Percentiles rank a stretch among this genome's conserved stretches.
Evolutionary conservation across 2,329 filamentous ascomycete species (phyloP).

Genomic region (Apiospora koreana): DNA sequence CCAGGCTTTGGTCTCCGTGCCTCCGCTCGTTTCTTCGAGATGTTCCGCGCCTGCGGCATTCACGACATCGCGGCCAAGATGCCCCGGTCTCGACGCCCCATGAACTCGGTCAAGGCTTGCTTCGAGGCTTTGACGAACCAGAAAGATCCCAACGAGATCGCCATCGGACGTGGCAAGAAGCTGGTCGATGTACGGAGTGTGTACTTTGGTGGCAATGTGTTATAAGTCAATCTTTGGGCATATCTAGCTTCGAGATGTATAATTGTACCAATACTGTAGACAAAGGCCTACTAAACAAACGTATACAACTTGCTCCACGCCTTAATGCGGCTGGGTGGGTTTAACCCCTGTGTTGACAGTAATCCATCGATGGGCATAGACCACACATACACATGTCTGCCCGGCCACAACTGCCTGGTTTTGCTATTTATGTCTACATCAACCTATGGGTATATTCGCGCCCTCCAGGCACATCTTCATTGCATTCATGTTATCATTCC

Average conservation of each 20-base stretch:
- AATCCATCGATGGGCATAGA: background rate
- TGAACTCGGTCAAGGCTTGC: constrained; percentile 96
- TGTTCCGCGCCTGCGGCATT: constrained; percentile 85
- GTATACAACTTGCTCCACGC: background rate
- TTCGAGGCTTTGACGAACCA: constrained; percentile 82
- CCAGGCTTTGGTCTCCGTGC: constrained; percentile 91
- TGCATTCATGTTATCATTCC: background rate
- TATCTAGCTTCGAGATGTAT: background rate
- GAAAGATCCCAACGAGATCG: constrained; percentile 85
- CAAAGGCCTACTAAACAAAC: background rate
- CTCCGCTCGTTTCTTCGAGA: constrained; percentile 90
- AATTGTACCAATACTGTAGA: constrained; percentile 12
- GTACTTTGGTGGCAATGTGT: constrained; percentile 84
- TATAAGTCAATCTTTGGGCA: constrained; percentile 39
- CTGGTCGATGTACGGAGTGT: constrained; percentile 94
- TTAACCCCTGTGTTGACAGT: background rate
- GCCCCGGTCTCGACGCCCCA: constrained; percentile 85
- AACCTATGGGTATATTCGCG: constrained; percentile 2
- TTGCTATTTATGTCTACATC: background rate
- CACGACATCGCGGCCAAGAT: constrained; percentile 83
- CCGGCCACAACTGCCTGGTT: background rate
- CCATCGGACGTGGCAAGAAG: constrained; percentile 88
- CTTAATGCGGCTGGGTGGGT: background rate
- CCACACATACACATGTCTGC: background rate
- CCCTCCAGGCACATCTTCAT: background rate